phyloP scores from a whole-genome alignment of 495 filamentous ascomycete species.

The Lasiosphaeris hirsuta region DNA sequence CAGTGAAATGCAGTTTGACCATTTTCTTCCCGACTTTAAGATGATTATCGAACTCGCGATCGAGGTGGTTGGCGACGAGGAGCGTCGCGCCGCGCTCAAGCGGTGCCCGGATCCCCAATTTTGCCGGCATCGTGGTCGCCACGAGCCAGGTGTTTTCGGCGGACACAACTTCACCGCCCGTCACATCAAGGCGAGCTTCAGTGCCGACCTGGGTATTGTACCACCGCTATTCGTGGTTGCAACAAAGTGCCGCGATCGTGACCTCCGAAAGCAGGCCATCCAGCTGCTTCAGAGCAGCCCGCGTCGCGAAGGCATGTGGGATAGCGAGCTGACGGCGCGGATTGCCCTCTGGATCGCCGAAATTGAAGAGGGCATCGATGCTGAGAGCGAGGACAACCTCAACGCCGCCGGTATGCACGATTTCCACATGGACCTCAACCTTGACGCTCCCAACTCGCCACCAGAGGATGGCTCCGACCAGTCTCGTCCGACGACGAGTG shows the following conservation, averaged over 20 bases:
- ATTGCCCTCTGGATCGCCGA: slow-evolving; percentile 54
- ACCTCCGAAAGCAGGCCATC: slow-evolving; percentile 54
- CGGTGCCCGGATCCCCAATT: slow-evolving; percentile 41
- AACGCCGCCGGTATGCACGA: too few species aligned
- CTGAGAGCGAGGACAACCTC: not conserved
- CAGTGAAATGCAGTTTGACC: slow-evolving; percentile 47
- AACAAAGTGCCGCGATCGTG: slow-evolving; percentile 56
- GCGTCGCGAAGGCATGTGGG: slow-evolving; percentile 62
- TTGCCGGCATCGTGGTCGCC: slow-evolving; percentile 39
- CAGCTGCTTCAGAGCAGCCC: slow-evolving; percentile 49
- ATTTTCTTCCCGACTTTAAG: slow-evolving; percentile 37
- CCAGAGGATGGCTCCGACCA: slow-evolving; percentile 29
- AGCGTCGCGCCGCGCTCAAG: slow-evolving; percentile 41
- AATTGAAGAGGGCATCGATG: slow-evolving; percentile 50
- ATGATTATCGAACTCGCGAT: slow-evolving; percentile 43
- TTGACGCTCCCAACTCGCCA: slow-evolving; percentile 10
- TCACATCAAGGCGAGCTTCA: slow-evolving; percentile 52
- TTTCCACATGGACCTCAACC: not conserved
- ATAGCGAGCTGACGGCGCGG: slow-evolving; percentile 53
- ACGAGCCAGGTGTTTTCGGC: slow-evolving; percentile 38
- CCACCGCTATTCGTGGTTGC: slow-evolving; percentile 54
- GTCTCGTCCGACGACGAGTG: slow-evolving; percentile 28
- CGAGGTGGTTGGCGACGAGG: slow-evolving; percentile 49
- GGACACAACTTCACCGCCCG: slow-evolving; percentile 40
- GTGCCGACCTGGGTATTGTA: slow-evolving; percentile 54